A percentile compares a stretch with the other conserved stretches of the same genome.
These are phyloP conservation scores for Kingdonia uniflora DNA, from an alignment of 164 flowering plant species.

Conservation along the genomic window DNA sequence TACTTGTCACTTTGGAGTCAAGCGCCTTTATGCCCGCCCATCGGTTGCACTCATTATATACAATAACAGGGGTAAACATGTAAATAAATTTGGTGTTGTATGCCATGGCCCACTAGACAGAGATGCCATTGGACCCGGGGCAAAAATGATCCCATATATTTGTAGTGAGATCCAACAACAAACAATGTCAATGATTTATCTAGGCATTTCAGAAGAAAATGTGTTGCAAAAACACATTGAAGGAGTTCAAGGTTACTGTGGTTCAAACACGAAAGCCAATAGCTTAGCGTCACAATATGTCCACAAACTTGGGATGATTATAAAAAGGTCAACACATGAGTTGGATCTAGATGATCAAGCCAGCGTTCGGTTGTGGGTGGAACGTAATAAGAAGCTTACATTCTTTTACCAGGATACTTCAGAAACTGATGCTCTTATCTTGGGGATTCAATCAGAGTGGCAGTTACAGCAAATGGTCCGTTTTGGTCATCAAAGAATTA, in stretches of 20 bases:
- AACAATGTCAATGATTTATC: conserved; percentile 95
- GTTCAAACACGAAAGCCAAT: conserved; percentile 52
- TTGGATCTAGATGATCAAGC: conserved; percentile 94
- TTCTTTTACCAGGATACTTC: conserved; percentile 83
- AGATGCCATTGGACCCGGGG: conserved; percentile 98
- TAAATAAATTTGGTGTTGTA: conserved; percentile 77
- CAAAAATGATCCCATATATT: conserved; percentile 74
- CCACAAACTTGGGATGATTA: conserved; percentile 85
- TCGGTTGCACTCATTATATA: conserved; percentile 73
- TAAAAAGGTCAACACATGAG: conserved; percentile 83
- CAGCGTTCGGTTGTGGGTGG: conserved; percentile 84
- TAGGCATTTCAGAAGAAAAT: conserved; percentile 89
- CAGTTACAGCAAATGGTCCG: conserved; percentile 95
- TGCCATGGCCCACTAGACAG: conserved; percentile 97
- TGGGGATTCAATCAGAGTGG: conserved; percentile 99
- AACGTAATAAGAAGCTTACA: conserved; percentile 65
- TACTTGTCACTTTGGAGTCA: conserved; percentile 81
- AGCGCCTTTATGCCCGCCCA: conserved; percentile 87
- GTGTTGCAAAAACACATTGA: conserved; percentile 87
- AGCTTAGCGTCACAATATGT: conserved; percentile 85
- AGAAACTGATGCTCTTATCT: conserved; percentile 60
- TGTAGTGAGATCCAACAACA: conserved; percentile 88
- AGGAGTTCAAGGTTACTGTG: conserved; percentile 87
- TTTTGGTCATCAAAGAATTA: conserved; percentile 78
- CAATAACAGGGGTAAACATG: conserved; percentile 68